phyloP scores from a whole-genome alignment of 805 yeast species.

The Metschnikowia lochheadii region DNA sequence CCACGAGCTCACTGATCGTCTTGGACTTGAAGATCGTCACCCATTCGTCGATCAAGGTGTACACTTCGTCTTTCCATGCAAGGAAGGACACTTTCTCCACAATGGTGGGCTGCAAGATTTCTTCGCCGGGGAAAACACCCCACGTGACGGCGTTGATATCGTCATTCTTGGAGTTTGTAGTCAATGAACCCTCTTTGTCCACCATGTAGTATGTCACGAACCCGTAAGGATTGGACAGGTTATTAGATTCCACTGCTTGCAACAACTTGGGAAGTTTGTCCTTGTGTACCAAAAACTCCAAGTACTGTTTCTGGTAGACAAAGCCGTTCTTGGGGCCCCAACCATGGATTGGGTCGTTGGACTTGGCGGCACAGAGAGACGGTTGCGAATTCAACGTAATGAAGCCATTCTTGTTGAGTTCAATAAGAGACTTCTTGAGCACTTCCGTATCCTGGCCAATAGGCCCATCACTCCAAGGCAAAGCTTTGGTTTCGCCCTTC shows the following conservation, averaged over 20 bases:
- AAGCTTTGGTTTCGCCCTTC: conserved; percentile 61
- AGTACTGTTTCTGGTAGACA: conserved; percentile 90
- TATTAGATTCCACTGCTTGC: conserved; percentile 41
- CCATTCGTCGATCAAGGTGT: conserved; percentile 82
- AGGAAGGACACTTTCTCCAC: conserved; percentile 87
- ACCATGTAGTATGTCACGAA: conserved; percentile 78
- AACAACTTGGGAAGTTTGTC: conserved; percentile 34
- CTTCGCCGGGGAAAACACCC: conserved; percentile 94
- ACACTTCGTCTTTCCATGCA: conserved; percentile 98
- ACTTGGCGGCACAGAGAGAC: conserved; percentile 73
- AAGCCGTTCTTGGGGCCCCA: conserved; percentile 96
- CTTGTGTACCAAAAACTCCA: conserved; percentile 78
- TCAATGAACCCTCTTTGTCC: conserved; percentile 50
- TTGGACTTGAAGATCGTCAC: conserved; percentile 43
- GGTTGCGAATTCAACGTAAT: conserved; percentile 93
- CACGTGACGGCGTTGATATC: conserved; percentile 95
- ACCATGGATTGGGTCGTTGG: conserved; percentile 70
- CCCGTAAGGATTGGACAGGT: conserved; percentile 33
- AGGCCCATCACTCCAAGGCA: conserved; percentile 97
- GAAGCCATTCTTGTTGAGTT: conserved; percentile 63
- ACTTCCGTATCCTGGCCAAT: conserved; percentile 69
- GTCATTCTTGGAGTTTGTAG: conserved; percentile 67
- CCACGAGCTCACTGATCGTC: conserved; percentile 29
- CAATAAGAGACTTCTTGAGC: conserved; percentile 54
- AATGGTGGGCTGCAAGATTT: conserved; percentile 91